Evolutionary conservation across 2,329 filamentous ascomycete species (phyloP).

Genomic region (Corinectria fuckeliana): DNA sequence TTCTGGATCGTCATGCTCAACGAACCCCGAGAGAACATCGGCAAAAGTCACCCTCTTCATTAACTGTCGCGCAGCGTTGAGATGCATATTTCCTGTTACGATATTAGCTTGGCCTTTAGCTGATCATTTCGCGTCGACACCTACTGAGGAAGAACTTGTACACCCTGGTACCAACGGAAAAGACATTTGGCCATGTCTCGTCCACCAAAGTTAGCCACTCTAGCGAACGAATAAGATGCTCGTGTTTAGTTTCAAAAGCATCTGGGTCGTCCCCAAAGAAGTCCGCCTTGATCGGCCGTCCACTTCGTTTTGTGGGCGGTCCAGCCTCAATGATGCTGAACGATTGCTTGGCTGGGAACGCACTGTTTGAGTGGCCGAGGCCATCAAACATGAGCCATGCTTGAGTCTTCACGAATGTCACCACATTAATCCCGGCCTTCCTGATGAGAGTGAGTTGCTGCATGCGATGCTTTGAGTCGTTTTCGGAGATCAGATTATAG

Average conservation of each 20-base stretch:
- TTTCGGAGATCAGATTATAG: conserved; percentile 76
- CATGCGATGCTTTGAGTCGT: conserved; percentile 68
- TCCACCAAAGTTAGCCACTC: conserved; percentile 85
- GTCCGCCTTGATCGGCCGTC: conserved; percentile 70
- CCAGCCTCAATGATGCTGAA: conserved; percentile 60
- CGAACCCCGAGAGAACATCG: conserved; percentile 53
- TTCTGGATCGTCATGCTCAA: conserved; percentile 46
- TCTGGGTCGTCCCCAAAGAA: conserved; percentile 71
- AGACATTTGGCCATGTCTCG: conserved; percentile 74
- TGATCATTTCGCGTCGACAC: conserved; percentile 44
- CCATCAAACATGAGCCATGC: conserved; percentile 59
- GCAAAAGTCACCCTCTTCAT: conserved; percentile 58
- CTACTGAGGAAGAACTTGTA: conserved; percentile 85
- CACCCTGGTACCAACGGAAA: conserved; percentile 71
- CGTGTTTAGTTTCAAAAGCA: conserved; percentile 65
- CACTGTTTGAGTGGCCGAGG: conserved; percentile 43
- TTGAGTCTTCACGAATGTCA: conserved; percentile 76
- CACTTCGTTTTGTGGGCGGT: conserved; percentile 45
- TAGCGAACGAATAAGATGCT: conserved; percentile 75
- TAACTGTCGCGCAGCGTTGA: conserved; percentile 62
- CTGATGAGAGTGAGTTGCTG: conserved; percentile 77
- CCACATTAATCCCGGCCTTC: conserved; percentile 74
- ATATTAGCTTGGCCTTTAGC: conserved; percentile 14
- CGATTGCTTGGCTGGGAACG: conserved; percentile 49
- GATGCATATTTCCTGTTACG: conserved; percentile 53